Evolutionary conservation across 129 eudicot genomes (phyloP), one percentile per base, ranked within the genome.

Genomic region (Chrysanthemum lavandulifolium): DNA sequence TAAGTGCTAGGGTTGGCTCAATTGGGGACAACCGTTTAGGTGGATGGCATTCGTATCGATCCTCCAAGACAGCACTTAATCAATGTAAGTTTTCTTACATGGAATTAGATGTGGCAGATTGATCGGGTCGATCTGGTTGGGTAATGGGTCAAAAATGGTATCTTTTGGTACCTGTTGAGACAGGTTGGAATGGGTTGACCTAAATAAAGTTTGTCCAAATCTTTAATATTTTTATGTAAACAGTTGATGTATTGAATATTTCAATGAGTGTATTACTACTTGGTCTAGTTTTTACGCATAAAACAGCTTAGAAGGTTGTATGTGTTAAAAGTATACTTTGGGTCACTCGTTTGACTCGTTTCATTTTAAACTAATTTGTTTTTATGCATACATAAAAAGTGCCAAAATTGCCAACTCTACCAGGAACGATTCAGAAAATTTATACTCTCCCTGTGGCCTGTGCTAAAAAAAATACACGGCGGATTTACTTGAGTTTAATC

Each of bases 1-100:
- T 94, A 87, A 94, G 96, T 81, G 99, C 99, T 31, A 86, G 97
- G 71, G 99, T 94, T 25, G 97, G 97, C 65, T 94, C 99, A 60
- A 86, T 90, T 57, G 91, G 93, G 48, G 97, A 94, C 75, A 94
- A 94, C 72, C 73, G 69, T 14, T 83, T 94, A 61, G 99, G 99
- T 43, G 97, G 99, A 58, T 94, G 99, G 99, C 97, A 90, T 78
- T 90, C 99, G 2, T 94, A 94, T 83, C 84, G 99, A 47, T 59
- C 99, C 25, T 94, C 99, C 43, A 94, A 94, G 82, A 27, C 97
- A 48, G 96, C 92, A 68, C 92, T 94, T 67, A 90, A 94, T 81
- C 97, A 94, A 75, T 67, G 97, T 94, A 86, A 76, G 84, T 59
- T 43, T 65, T 21, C 10, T 58, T 58, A 16, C 56, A 67, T 69